Percentiles rank a stretch among this genome's conserved stretches.
Evolutionary conservation across 2,329 filamentous ascomycete species (phyloP).

Genomic region (Biscogniauxia sp.): DNA sequence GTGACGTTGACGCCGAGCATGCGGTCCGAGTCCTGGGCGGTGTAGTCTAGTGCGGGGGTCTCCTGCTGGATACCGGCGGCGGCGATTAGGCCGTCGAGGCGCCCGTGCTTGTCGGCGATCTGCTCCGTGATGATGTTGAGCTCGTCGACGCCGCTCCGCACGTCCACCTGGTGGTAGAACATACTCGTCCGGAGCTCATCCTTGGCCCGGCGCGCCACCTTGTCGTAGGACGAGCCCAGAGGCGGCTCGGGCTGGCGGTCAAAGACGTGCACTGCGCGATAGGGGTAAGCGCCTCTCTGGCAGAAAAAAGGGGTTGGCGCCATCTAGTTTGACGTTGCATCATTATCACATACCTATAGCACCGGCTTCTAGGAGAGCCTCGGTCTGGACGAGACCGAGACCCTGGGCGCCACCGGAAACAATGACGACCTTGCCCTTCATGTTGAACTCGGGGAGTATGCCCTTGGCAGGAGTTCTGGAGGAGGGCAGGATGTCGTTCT

Average conservation of each 20-base stretch:
- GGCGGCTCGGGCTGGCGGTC: conserved; percentile 59
- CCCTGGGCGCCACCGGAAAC: conserved; percentile 77
- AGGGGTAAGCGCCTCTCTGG: not conserved
- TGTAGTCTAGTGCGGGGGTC: conserved; percentile 77
- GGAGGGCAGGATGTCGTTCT: conserved; percentile 5
- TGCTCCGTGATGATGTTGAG: conserved; percentile 66
- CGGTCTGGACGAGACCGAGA: conserved; percentile 73
- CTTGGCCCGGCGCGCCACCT: conserved; percentile 61
- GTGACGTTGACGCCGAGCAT: conserved; percentile 85
- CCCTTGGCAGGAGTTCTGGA: conserved; percentile 9
- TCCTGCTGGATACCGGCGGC: conserved; percentile 77
- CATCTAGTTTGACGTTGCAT: not conserved
- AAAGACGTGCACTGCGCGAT: conserved; percentile 58
- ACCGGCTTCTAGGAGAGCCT: conserved; percentile 77
- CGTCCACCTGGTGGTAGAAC: conserved; percentile 76
- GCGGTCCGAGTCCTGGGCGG: conserved; percentile 69
- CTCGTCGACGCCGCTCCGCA: conserved; percentile 62
- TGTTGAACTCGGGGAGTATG: conserved; percentile 68
- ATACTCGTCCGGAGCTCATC: conserved; percentile 65
- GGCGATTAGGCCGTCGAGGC: conserved; percentile 75
- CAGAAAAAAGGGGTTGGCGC: not conserved
- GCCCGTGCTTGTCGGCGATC: conserved; percentile 68
- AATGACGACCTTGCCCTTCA: conserved; percentile 70
- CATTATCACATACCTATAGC: conserved; percentile 52
- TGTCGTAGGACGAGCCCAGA: conserved; percentile 57